Base-by-base conservation (phyloP, 768 basidiomycete genomes). In the Porphyrellus cyaneotinctus region DNA sequence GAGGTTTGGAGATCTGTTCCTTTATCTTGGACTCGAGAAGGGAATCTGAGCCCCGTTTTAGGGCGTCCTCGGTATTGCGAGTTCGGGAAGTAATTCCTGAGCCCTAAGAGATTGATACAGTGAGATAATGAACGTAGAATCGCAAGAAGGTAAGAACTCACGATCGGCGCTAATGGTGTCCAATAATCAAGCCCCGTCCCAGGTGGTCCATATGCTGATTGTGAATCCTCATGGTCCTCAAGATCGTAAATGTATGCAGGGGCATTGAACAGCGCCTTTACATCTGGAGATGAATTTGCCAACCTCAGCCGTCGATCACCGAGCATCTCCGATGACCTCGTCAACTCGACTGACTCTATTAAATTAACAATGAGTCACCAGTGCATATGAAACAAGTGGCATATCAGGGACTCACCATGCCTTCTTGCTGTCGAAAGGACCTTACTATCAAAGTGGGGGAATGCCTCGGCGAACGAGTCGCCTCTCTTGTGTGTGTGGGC, bases 401-500 rank as follows among this genome's bases (percentile, higher is more conserved):
- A 39, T 2, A 42, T 26, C 23, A 36, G 18, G n/a, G 17, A 59
- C 70, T 74, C 66, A 64, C 88, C 87, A 53, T 82, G 80, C 45
- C 84, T 81, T 61, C 83, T 78, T 10, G 87, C 82, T 20, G 88
- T 86, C 15, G 93, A 86, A 43, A 97, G 77, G 2, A 97, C 83
- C 70, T 94, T 97, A 73, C 91, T 92, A 66, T 97, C 92, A 68
- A 97, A 95, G 69, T 95, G 93, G 23, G 93, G 90, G 78, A 95
- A 95, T 2, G 94, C 91, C 65, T 95, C 93, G 31, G 93, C 87
- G 64, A 95, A 95, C 1, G 93, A 92, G 64, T 97, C 95, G 8
- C 87, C 88, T 42, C 92, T 79, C 70, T 87, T 92, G 68, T 90
- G 91, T 2, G 81, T 81, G 51, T 87, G 84, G n/a, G 84, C 80